Evolutionary conservation across 106 monocot species (phyloP).

Genomic region (Dendrobium chrysotoxum): DNA sequence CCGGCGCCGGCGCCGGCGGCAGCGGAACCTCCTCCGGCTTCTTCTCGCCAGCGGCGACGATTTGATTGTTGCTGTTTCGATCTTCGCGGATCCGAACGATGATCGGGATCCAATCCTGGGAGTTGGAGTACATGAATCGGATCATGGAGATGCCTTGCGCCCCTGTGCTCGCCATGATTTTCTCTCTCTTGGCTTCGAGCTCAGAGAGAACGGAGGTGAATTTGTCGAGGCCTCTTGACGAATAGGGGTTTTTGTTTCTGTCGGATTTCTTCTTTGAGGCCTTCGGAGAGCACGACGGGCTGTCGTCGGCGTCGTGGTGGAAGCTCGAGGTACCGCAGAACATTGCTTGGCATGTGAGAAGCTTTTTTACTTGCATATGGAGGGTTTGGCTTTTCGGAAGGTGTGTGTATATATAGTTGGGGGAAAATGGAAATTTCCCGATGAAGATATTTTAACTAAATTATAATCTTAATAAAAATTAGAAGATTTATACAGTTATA

Average conservation of each 20-base stretch:
- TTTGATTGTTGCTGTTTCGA: not conserved
- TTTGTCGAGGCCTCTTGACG: slow-evolving; percentile 52
- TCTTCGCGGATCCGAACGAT: slow-evolving; percentile 12
- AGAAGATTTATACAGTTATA: too few species aligned
- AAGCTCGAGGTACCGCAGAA: slow-evolving; percentile 52
- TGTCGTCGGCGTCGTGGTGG: slow-evolving; percentile 31
- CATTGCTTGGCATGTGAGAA: slow-evolving; percentile 19
- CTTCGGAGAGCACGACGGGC: not conserved
- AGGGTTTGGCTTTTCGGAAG: not conserved
- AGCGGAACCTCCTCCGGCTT: not conserved
- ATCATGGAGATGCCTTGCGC: slow-evolving; percentile 20
- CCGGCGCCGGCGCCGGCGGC: not conserved
- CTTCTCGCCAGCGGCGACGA: not conserved
- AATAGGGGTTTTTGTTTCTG: slow-evolving; percentile 44
- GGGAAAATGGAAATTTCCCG: not conserved
- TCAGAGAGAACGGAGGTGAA: slow-evolving; percentile 51
- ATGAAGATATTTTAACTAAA: not conserved
- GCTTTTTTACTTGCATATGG: too few species aligned
- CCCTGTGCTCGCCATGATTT: slow-evolving; percentile 27
- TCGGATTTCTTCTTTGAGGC: slow-evolving; percentile 12
- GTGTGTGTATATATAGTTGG: not conserved
- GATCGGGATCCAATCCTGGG: slow-evolving; percentile 39
- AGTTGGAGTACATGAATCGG: slow-evolving; percentile 27
- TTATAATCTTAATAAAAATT: too few species aligned
- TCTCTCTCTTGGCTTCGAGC: slow-evolving; percentile 34